Conservation (phyloP, 192 early-diverging fungal species). For the Podila epigama region DNA sequence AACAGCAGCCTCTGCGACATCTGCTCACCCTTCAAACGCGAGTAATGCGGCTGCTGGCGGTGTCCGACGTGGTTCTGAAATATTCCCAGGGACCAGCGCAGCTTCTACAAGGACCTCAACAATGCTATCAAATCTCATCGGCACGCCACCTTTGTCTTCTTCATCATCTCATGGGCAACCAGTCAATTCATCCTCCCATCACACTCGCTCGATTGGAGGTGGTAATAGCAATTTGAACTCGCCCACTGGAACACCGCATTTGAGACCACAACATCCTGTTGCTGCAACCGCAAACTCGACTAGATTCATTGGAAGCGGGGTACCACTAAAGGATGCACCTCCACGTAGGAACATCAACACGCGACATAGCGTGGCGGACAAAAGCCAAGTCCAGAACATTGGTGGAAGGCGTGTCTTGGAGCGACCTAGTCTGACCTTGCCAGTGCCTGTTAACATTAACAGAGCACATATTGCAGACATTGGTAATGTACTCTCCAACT, state of each 20-base stretch:
- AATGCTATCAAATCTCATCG: conserved; percentile 19
- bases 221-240: conserved; percentile 18
- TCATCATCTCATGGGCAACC: neutral
- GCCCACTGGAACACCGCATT: conserved; percentile 27
- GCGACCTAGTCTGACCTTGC: conserved; percentile 52
- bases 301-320: neutral
- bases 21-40: conserved; percentile 18
- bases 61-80: conserved; percentile 29
- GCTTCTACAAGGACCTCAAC: conserved; percentile 11
- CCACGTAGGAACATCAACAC: neutral
- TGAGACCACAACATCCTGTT: conserved; percentile 25
- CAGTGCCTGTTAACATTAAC: conserved; percentile 66
- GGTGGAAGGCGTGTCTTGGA: conserved; percentile 31
- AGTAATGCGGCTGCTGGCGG: conserved; percentile 11
- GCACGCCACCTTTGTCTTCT: conserved; percentile 14
- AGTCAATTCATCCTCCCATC: neutral
- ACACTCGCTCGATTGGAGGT: conserved; percentile 11
- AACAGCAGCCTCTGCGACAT: conserved; percentile 5
- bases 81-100: neutral
- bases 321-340: neutral
- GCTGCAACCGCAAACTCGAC: neutral
- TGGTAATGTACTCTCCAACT: conserved; percentile 37
- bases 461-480: conserved; percentile 64
- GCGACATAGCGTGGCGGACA: conserved; percentile 10
- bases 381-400: conserved; percentile 7